phyloP scores from a whole-genome alignment of 2,329 filamentous ascomycete species.

The Alternaria rosae region DNA sequence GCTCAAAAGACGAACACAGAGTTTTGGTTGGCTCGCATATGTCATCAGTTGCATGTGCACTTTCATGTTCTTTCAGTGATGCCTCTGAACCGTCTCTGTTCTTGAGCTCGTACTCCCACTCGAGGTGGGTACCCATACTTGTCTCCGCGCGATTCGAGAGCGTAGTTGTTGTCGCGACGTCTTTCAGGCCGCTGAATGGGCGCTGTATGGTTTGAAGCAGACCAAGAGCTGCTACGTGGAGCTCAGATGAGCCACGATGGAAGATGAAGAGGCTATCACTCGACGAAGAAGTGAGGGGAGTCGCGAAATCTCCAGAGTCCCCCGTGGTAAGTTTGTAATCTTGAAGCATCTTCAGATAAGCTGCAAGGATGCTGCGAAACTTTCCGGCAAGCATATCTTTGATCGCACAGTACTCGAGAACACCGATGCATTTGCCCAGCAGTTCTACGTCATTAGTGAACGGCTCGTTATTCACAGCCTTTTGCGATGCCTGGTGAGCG shows the following conservation, averaged over 20 bases:
- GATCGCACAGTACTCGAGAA: conserved; percentile 13
- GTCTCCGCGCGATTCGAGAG: conserved; percentile 12
- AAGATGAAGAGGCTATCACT: conserved; percentile 20
- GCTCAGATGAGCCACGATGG: conserved; percentile 9
- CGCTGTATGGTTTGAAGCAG: conserved; percentile 21
- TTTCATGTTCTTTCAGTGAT: background rate
- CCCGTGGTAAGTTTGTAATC: background rate
- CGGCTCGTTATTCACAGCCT: conserved; percentile 13
- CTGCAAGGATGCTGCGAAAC: conserved; percentile 12
- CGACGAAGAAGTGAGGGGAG: background rate
- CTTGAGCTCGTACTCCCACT: conserved; percentile 14
- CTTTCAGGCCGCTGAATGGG: conserved; percentile 15
- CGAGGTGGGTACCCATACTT: conserved; percentile 13
- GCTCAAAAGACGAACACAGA: background rate
- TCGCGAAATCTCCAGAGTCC: background rate
- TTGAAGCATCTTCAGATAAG: conserved; percentile 8
- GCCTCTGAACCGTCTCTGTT: background rate
- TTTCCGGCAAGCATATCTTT: conserved; percentile 10
- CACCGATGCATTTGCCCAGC: conserved; percentile 8
- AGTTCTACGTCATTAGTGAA: conserved; percentile 11
- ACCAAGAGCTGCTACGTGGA: conserved; percentile 18
- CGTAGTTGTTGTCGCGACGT: conserved; percentile 1
- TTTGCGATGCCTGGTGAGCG: conserved; percentile 21
- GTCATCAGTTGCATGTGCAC: no score
- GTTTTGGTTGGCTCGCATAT: background rate